phyloP scores from a whole-genome alignment of 2,329 filamentous ascomycete genomes.

The Microdochium bolleyi region DNA sequence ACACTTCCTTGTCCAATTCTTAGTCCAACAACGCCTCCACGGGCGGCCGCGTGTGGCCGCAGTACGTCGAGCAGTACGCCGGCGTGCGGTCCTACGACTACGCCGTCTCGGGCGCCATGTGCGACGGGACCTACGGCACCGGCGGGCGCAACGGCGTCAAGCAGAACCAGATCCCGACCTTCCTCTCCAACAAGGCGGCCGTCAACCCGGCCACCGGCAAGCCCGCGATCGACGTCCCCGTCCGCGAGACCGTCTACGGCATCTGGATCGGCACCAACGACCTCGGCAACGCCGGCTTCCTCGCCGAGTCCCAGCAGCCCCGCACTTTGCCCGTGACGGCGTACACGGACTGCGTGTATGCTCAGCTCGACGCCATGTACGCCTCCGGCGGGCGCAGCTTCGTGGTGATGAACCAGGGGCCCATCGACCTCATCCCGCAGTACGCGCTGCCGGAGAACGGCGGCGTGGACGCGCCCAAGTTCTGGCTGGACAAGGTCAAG shows the following conservation, averaged over 20 bases:
- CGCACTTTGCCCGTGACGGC: conserved; percentile 38
- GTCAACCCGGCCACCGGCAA: conserved; percentile 50
- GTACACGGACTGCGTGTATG: conserved; percentile 48
- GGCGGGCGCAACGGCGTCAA: conserved; percentile 2
- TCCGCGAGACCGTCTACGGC: conserved; percentile 46
- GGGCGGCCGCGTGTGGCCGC: conserved; percentile 8
- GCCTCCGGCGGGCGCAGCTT: conserved; percentile 45
- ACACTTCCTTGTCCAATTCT: neutral
- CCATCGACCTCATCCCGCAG: conserved; percentile 42
- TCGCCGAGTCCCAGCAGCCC: conserved; percentile 41
- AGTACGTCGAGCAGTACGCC: conserved; percentile 9
- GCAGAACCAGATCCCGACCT: conserved; percentile 7
- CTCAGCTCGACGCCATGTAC: conserved; percentile 38
- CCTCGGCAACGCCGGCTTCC: conserved; percentile 42
- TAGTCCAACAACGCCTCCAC: neutral
- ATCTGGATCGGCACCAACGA: conserved; percentile 59
- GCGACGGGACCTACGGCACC: conserved; percentile 9
- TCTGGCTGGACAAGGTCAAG: conserved; percentile 32
- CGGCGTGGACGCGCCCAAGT: conserved; percentile 32
- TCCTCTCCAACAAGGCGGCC: conserved; percentile 6
- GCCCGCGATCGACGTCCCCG: conserved; percentile 50
- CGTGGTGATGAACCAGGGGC: conserved; percentile 46
- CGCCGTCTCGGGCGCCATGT: conserved; percentile 12
- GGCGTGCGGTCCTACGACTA: conserved; percentile 10
- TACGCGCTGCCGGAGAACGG: conserved; percentile 39